Base-by-base conservation (phyloP, 2,329 filamentous ascomycete genomes). In the Neofusicoccum ribis region DNA sequence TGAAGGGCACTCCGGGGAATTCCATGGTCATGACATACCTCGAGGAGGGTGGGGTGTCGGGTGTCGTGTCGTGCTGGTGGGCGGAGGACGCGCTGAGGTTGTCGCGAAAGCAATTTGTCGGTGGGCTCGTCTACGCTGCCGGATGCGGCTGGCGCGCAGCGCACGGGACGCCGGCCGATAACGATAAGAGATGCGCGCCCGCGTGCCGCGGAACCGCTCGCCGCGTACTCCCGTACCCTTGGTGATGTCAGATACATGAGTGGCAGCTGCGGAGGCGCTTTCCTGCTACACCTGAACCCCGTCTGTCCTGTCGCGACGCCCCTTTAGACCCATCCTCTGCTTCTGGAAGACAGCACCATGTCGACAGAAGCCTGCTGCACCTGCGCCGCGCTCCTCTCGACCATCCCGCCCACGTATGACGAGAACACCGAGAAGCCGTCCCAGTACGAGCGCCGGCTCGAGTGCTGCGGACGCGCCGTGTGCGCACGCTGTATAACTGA, bases 401-500 rank as follows among this genome's bases (percentile, higher is more conserved):
- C 84, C 4, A 81, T 85, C 36, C 81, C 84, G 60, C 80, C 83
- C 39, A 79, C 81, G 34, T 82, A 82, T 70, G 78, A 84, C 69
- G 81, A 83, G 66, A 82, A 83, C 71, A 82, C 81, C 44, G 88
- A 89, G 79, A 91, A 89, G 73, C 83, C 85, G 14, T 78, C 85
- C 2, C 82, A 85, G 31, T 80, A 83, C 54, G 85, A 89, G 72
- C 85, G 89, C 60, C 80, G 83, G 67, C 81, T 92, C 36, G 82
- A 84, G 39, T 94, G 91, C 76, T 94, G 91, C 75, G 81, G 80
- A 50, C 85, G 91, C 63, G 81, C 87, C 44, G 90, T 94, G 72
- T 95, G 91, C 77, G 86, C 87, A 15, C 81, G 81, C 67, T 94
- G 91, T 77, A 85, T 91, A 70, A 79, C 85, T 73, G 88, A 85